Conservation (phyloP, 176 grass and related monocot genomes). For the Oryza glumipatula region DNA sequence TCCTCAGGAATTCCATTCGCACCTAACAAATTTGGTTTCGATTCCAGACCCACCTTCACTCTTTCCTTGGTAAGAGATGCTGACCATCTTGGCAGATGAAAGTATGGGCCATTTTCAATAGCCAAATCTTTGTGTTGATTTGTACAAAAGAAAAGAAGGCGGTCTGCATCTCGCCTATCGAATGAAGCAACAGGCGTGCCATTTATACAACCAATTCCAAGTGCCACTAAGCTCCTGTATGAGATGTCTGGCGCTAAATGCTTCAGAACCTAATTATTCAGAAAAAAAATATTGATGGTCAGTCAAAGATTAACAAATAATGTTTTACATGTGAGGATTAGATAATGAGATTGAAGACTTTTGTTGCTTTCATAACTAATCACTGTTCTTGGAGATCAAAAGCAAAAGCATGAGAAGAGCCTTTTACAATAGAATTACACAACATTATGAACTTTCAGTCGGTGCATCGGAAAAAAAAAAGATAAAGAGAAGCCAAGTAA, state of each 20-base stretch:
- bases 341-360: background rate
- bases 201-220: slow-evolving; percentile 89
- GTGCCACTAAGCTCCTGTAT: slow-evolving; percentile 84
- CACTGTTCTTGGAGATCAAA: too few species aligned
- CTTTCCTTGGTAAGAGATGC: slow-evolving; percentile 71
- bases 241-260: slow-evolving; percentile 83
- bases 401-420: background rate
- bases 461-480: background rate
- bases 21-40: slow-evolving; percentile 42
- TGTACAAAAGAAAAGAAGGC: slow-evolving; percentile 92
- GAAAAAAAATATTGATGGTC: slow-evolving; percentile 39
- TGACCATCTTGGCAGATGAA: slow-evolving; percentile 65
- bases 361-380: background rate
- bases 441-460: background rate
- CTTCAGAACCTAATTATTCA: slow-evolving; percentile 73
- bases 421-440: background rate
- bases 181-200: slow-evolving; percentile 91
- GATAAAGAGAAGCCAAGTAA: slow-evolving; percentile 17
- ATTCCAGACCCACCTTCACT: slow-evolving; percentile 50
- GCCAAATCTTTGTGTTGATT: slow-evolving; percentile 50
- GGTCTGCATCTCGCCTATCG: slow-evolving; percentile 79
- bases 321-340: slow-evolving; percentile 8
- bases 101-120: slow-evolving; percentile 44
- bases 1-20: slow-evolving; percentile 47
- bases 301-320: slow-evolving; percentile 15